Base-by-base conservation (phyloP, 768 basidiomycete genomes). In the Collybia nuda region DNA sequence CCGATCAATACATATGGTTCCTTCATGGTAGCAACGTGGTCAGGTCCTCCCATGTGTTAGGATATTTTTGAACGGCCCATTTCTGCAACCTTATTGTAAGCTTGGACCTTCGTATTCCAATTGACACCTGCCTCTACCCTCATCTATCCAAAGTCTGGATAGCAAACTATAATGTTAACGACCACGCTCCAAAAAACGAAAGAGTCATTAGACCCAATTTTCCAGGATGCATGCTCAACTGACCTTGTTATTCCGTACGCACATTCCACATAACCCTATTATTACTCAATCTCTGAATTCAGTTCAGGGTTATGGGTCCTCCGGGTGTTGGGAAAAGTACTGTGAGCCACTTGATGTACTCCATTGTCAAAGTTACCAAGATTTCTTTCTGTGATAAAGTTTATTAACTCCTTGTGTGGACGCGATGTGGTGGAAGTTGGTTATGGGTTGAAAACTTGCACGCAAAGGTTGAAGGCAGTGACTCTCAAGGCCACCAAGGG, bases 251-350 rank as follows among this genome's bases (percentile, higher is more conserved):
- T 44, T 18, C 43, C 43, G 43, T 44, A 19, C 6, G 43, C 29
- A 12, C 21, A n/a, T 24, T 12, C 17, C 7, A 12, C 24, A 12
- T 6, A 7, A 26, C 15, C 3, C 22, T 7, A 15, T 28, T 44
- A 14, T 7, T 18, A 23, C 12, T n/a, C 22, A 12, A 7, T 12
- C 11, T 6, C n/a, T n/a, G n/a, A n/a, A 32, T 44, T 22, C 2
- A 18, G n/a, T 44, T 11, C 23, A 64, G 66, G 12, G 40, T 66
- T 5, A 66, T 68, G 64, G 67, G 67, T 1, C 60, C 60, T 2
- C 66, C 65, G 3, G 65, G 67, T 45, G 58, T 64, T 18, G 67
- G 67, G 11, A 68, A 67, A 48, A 67, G 65, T 47, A 62, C 62
- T 11, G 67, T 68, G 49, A 8, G 62, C 45, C 21, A 28, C 5